Percentiles rank a stretch among this genome's conserved stretches.
These are phyloP conservation scores for Citrullus mucosospermus DNA, from an alignment of 306 rosid species.

Conservation along the genomic window DNA sequence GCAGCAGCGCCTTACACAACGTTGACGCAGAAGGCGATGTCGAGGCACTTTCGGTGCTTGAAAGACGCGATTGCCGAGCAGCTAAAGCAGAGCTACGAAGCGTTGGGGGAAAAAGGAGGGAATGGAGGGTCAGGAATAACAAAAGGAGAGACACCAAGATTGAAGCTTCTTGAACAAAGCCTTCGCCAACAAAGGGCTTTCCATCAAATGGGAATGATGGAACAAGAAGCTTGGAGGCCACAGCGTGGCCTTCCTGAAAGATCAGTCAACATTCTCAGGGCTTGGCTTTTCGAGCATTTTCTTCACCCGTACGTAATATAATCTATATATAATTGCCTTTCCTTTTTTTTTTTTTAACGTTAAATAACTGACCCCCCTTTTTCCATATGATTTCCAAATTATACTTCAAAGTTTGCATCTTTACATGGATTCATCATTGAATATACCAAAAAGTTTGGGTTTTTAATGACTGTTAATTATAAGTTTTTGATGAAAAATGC, in stretches of 20 bases:
- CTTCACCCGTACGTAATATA: conserved; percentile 77
- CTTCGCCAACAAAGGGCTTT: conserved; percentile 86
- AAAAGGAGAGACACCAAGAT: conserved; percentile 94
- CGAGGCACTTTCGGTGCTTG: conserved; percentile 86
- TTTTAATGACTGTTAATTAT: not conserved
- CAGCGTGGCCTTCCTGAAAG: conserved; percentile 97
- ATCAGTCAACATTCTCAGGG: conserved; percentile 89
- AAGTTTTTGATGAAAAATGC: not conserved
- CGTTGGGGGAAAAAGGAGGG: conserved; percentile 84
- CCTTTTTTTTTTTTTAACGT: not conserved
- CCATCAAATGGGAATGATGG: conserved; percentile 97
- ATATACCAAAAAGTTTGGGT: not conserved
- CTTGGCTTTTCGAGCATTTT: conserved; percentile 99
- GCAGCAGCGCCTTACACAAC: conserved; percentile 91
- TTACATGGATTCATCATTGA: not conserved
- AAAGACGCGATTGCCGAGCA: conserved; percentile 65
- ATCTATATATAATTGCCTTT: not conserved
- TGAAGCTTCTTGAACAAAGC: conserved; percentile 74
- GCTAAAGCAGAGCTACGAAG: conserved; percentile 62
- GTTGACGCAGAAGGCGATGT: conserved; percentile 95
- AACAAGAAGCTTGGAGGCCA: conserved; percentile 99
- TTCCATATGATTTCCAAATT: not conserved
- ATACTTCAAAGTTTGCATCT: not conserved
- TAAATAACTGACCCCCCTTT: not conserved
- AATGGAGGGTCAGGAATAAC: conserved; percentile 63